Evolutionary conservation across 2,329 filamentous ascomycete species (phyloP).

Genomic region (Pseudohalonectria lignicola): DNA sequence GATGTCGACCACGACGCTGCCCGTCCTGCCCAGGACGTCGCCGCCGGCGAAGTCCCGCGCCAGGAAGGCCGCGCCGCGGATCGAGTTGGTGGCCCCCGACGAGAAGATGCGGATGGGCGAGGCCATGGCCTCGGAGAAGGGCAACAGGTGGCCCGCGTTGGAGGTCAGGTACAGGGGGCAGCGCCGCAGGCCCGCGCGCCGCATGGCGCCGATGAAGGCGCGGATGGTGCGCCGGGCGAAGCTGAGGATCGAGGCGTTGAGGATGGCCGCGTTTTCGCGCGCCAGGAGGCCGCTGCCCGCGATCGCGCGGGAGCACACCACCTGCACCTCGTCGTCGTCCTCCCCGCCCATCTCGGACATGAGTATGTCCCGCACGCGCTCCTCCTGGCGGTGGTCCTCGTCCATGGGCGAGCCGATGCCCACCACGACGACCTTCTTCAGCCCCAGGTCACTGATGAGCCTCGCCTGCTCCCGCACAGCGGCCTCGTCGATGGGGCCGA

Average conservation of each 20-base stretch:
- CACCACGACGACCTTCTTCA: slow-evolving; percentile 34
- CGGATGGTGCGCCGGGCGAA: slow-evolving; percentile 47
- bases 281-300: slow-evolving; percentile 45
- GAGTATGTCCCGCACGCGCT: slow-evolving; percentile 31
- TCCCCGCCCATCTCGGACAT: slow-evolving; percentile 16
- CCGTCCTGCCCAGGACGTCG: slow-evolving; percentile 19
- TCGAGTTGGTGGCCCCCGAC: slow-evolving; percentile 52
- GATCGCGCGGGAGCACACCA: slow-evolving; percentile 40
- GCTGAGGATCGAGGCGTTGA: slow-evolving; percentile 50
- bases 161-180: slow-evolving; percentile 51
- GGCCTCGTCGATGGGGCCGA: slow-evolving; percentile 29
- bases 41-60: slow-evolving; percentile 15
- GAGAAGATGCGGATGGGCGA: slow-evolving; percentile 52
- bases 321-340: slow-evolving; percentile 17
- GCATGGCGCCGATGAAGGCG: slow-evolving; percentile 41
- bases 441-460: slow-evolving; percentile 26
- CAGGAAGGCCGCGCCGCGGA: slow-evolving; percentile 52
- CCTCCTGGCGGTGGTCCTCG: slow-evolving; percentile 32
- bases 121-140: slow-evolving; percentile 33
- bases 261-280: slow-evolving; percentile 52
- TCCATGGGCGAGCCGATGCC: slow-evolving; percentile 45
- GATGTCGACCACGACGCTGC: slow-evolving; percentile 52
- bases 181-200: slow-evolving; percentile 32
- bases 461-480: slow-evolving; percentile 27
- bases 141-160: slow-evolving; percentile 51